Conservation (phyloP, 75 land plant genomes). For the Selaginella tamariscina region DNA sequence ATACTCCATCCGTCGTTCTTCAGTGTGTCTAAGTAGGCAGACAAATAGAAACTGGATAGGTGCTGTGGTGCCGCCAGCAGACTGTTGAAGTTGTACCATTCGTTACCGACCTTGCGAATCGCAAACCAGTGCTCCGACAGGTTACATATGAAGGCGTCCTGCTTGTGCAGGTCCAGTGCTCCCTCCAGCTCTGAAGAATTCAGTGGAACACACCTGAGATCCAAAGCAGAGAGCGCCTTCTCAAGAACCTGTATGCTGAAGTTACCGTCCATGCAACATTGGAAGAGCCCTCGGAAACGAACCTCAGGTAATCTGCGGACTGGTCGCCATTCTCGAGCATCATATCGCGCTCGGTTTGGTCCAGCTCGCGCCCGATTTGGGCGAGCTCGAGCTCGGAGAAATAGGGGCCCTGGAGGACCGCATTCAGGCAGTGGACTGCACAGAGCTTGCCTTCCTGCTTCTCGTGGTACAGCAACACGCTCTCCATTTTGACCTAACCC, state of each 20-base stretch:
- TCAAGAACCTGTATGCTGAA: slow-evolving; percentile 91
- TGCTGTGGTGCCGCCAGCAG: slow-evolving; percentile 76
- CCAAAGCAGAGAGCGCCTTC: slow-evolving; percentile 76
- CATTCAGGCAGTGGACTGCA: slow-evolving; percentile 94
- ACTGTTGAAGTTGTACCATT: slow-evolving; percentile 95
- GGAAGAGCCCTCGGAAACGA: slow-evolving; percentile 54
- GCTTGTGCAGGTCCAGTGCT: slow-evolving; percentile 66
- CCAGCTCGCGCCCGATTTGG: slow-evolving; percentile 78
- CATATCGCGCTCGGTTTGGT: slow-evolving; percentile 65
- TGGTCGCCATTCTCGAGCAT: slow-evolving; percentile 35
- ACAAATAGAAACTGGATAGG: slow-evolving; percentile 76
- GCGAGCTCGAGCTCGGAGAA: slow-evolving; percentile 92
- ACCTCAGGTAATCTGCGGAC: slow-evolving; percentile 29
- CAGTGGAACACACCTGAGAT: slow-evolving; percentile 63
- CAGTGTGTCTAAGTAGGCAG: slow-evolving; percentile 68
- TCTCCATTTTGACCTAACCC: background rate
- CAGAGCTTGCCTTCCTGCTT: slow-evolving; percentile 88
- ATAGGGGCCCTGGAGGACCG: slow-evolving; percentile 89
- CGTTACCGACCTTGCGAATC: slow-evolving; percentile 66
- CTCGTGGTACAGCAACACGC: slow-evolving; percentile 86
- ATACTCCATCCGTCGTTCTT: slow-evolving; percentile 83
- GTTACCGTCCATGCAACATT: slow-evolving; percentile 85
- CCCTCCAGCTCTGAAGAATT: slow-evolving; percentile 56
- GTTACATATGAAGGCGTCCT: slow-evolving; percentile 72
- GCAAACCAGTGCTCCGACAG: slow-evolving; percentile 74